phyloP scores from a whole-genome alignment of 805 yeast species.

The Candida ascalaphidarum region DNA sequence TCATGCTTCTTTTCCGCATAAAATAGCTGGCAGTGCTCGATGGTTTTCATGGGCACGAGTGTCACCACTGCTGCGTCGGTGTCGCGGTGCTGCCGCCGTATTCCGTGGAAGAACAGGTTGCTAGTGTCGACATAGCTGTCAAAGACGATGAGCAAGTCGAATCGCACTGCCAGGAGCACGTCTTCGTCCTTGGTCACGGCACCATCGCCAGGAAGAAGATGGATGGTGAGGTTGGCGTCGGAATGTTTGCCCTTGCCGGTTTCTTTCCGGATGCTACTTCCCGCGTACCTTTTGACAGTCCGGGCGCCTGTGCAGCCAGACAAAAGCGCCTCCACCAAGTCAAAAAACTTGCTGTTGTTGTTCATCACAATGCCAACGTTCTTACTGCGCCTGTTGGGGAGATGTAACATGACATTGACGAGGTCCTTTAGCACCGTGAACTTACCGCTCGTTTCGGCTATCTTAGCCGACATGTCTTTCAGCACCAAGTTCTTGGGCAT shows the following conservation, averaged over 20 bases:
- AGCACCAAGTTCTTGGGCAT: constrained; percentile 72
- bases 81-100: constrained; percentile 21
- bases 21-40: constrained; percentile 67
- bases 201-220: constrained; percentile 35
- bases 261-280: constrained; percentile 49
- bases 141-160: constrained; percentile 55
- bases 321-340: constrained; percentile 63
- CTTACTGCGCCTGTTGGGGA: constrained; percentile 18
- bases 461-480: constrained; percentile 60
- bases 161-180: constrained; percentile 16
- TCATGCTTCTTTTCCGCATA: constrained; percentile 21
- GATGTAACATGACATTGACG: constrained; percentile 47
- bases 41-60: constrained; percentile 68
- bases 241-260: constrained; percentile 13
- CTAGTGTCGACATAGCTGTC: constrained; percentile 51
- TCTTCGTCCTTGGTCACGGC: constrained; percentile 14
- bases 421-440: constrained; percentile 64
- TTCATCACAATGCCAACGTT: constrained; percentile 65
- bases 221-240: constrained; percentile 12
- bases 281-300: constrained; percentile 51
- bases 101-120: constrained; percentile 16
- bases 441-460: constrained; percentile 78
- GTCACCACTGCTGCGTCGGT: constrained; percentile 50
- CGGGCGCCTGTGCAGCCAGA: constrained; percentile 44
- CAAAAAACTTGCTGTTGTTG: constrained; percentile 56